phyloP scores from a whole-genome alignment of 192 early-diverging fungal genomes.

The Gaertneriomyces semiglobifer region DNA sequence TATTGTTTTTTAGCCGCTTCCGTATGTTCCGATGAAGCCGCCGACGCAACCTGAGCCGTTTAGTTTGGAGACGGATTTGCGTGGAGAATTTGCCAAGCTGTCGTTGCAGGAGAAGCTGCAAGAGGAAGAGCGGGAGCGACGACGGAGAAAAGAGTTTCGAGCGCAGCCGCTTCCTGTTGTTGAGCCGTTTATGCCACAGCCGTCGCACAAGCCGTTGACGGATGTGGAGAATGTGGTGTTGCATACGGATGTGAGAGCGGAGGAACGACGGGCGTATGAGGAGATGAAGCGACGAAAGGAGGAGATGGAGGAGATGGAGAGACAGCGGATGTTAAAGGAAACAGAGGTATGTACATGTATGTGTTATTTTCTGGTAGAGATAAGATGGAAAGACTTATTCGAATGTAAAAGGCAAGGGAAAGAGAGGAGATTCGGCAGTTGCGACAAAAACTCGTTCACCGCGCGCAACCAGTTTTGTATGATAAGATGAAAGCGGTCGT shows the following conservation, averaged over 20 bases:
- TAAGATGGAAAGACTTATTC: constrained; percentile 7
- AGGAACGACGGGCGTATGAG: constrained; percentile 66
- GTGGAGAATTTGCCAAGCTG: constrained; percentile 46
- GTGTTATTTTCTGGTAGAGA: no score
- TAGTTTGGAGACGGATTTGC: constrained; percentile 50
- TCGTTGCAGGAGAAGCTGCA: constrained; percentile 43
- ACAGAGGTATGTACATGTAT: constrained; percentile 46
- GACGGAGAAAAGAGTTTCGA: constrained; percentile 40
- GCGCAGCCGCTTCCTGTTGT: constrained; percentile 55
- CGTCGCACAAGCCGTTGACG: constrained; percentile 54
- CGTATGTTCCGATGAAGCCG: constrained; percentile 28
- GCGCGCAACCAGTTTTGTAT: constrained; percentile 59
- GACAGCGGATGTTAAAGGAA: constrained; percentile 49
- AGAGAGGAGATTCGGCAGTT: constrained; percentile 52
- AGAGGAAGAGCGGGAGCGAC: constrained; percentile 26
- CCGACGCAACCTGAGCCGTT: constrained; percentile 60
- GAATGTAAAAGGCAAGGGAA: constrained; percentile 41
- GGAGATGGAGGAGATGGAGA: constrained; percentile 51
- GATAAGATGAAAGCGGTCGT: constrained; percentile 40
- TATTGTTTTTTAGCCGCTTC: constrained; percentile 35
- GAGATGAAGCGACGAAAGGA: constrained; percentile 50
- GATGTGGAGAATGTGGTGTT: constrained; percentile 45
- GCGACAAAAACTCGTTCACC: constrained; percentile 54
- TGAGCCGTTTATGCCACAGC: constrained; percentile 61
- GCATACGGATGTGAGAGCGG: constrained; percentile 55